A percentile compares a stretch with the other conserved stretches of the same genome.
phyloP scores from a whole-genome alignment of 306 rosid species.

The Arachis hypogaea region DNA sequence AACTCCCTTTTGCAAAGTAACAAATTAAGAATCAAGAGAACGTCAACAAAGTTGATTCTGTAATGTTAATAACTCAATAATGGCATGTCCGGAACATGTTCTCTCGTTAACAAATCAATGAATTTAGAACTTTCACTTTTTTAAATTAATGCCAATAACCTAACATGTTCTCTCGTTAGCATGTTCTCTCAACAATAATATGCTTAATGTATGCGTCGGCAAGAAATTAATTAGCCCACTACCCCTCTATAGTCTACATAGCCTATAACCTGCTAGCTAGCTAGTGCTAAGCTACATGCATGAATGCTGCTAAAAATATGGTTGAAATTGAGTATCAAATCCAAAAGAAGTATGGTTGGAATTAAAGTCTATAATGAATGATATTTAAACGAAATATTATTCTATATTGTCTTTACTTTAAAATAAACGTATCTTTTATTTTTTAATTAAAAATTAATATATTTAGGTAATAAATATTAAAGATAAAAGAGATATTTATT shows the following conservation, averaged over 20 bases:
- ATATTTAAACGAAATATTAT: too few relatives aligned
- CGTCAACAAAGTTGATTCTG: conserved; percentile 24
- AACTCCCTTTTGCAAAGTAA: neutral
- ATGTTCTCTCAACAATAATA: neutral
- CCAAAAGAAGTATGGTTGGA: too few relatives aligned
- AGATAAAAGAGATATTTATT: too few relatives aligned
- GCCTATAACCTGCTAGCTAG: too few relatives aligned
- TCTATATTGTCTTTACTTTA: too few relatives aligned
- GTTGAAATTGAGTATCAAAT: neutral
- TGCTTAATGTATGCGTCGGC: conserved; percentile 9
- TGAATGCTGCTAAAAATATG: too few relatives aligned
- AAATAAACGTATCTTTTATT: too few relatives aligned
- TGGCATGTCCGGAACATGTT: conserved; percentile 26
- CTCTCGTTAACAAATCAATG: neutral
- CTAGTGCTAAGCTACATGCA: neutral
- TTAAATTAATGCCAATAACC: neutral
- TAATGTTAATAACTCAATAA: neutral
- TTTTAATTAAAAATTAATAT: too few relatives aligned
- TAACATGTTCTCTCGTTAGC: neutral
- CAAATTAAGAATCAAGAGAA: neutral
- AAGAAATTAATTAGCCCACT: neutral
- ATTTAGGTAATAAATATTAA: too few relatives aligned
- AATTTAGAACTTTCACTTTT: neutral
- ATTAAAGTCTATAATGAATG: too few relatives aligned
- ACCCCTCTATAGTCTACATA: too few relatives aligned